Percentiles rank a stretch among this genome's conserved stretches.
Evolutionary conservation across 1,284 basidiomycete species (phyloP).

Genomic region (Neonothopanus nambi): DNA sequence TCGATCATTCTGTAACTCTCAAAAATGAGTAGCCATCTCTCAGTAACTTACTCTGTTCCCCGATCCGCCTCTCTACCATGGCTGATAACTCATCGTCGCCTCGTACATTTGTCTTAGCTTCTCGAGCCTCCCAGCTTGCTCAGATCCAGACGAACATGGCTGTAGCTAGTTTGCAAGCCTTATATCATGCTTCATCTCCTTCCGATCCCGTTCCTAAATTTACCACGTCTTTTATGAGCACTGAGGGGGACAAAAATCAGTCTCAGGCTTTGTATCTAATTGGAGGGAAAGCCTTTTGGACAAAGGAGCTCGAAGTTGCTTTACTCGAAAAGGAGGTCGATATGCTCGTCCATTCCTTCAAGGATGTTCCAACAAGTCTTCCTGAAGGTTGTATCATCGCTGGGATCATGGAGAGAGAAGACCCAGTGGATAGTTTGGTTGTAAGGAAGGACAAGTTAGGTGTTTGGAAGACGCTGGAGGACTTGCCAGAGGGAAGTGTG

Average conservation of each 20-base stretch:
- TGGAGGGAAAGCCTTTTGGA: slow-evolving; percentile 93
- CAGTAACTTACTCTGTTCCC: background rate
- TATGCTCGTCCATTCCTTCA: slow-evolving; percentile 91
- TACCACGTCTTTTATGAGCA: slow-evolving; percentile 83
- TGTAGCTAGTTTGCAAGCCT: slow-evolving; percentile 51
- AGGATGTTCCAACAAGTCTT: slow-evolving; percentile 91
- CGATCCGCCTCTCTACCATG: too few relatives aligned
- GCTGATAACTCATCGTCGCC: slow-evolving; percentile 39
- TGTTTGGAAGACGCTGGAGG: slow-evolving; percentile 75
- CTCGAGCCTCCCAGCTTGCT: slow-evolving; percentile 84
- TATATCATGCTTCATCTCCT: slow-evolving; percentile 34
- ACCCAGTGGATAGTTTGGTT: slow-evolving; percentile 89
- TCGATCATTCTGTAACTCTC: background rate
- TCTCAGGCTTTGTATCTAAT: slow-evolving; percentile 76
- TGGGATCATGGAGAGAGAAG: slow-evolving; percentile 85
- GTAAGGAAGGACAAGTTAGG: slow-evolving; percentile 73
- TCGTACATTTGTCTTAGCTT: slow-evolving; percentile 69
- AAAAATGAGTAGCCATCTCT: background rate
- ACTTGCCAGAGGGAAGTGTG: slow-evolving; percentile 86
- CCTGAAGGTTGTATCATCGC: slow-evolving; percentile 86
- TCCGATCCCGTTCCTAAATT: slow-evolving; percentile 46
- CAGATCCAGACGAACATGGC: slow-evolving; percentile 85
- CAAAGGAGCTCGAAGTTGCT: slow-evolving; percentile 90
- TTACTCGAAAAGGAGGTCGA: slow-evolving; percentile 77
- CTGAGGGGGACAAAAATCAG: slow-evolving; percentile 91